Evolutionary conservation across 345 rosid species (phyloP), one percentile per base, ranked within the genome.

Genomic region (Camelina sativa): DNA sequence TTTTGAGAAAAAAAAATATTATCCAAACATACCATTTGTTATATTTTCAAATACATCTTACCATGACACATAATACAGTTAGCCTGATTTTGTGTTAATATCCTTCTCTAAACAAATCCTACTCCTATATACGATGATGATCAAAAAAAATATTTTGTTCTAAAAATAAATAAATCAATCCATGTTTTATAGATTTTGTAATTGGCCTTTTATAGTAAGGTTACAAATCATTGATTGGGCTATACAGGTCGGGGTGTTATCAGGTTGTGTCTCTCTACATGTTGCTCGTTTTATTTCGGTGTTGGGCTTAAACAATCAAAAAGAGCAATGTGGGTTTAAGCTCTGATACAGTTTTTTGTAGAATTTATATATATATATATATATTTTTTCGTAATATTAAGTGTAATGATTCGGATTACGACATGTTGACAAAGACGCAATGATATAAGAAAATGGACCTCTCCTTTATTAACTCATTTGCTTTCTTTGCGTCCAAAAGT

Each of bases 351-450:
- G 17, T 17, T 17, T 17, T 17, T 17, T 17, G 28, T 25, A 25
- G 3, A 23, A 23, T 23, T 23, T 23, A 17, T 17, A 17, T 17
- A 17, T 23, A 1, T 23, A 3, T 25, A 8, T 34, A 34, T 6
- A 12, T n/a, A n/a, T n/a, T n/a, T 13, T 25, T 15, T 7, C 6
- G 37, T 16, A 11, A 40, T 32, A 41, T n/a, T 4, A 34, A 58
- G 44, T 11, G 15, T 34, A 7, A 16, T 58, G 43, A 58, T 16
- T 58, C 43, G 8, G 23, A 58, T 58, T 16, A 58, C 17, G 63
- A 16, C 63, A 58, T 58, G 63, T 16, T 58, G 23, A 34, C 63
- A 58, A 16, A 34, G 23, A 57, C 8, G 41, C 62, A 57, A 32
- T 57, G 13, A 57, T 57, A 4, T 32, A 32, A 16, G 15, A 9